These are phyloP conservation scores for Kuraishia molischiana DNA, from an alignment of 805 yeast species.

Conservation along the genomic window DNA sequence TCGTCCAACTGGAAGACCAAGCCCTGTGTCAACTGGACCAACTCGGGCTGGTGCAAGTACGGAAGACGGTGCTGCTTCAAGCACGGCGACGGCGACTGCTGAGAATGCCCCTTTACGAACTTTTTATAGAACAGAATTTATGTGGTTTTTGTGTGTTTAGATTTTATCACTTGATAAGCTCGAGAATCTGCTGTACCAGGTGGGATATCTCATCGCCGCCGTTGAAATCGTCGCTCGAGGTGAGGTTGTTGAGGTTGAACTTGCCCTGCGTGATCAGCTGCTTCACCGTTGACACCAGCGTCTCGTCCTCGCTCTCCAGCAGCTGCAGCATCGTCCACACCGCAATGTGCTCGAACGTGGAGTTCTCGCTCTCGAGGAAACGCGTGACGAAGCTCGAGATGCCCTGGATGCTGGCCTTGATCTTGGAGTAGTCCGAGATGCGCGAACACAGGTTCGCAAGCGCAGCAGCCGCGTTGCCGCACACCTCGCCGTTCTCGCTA, in stretches of 20 bases:
- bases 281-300: slow-evolving; percentile 32
- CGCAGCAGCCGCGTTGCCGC: slow-evolving; percentile 98
- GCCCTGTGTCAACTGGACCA: slow-evolving; percentile 83
- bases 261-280: slow-evolving; percentile 20
- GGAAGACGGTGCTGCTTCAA: slow-evolving; percentile 90
- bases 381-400: slow-evolving; percentile 73
- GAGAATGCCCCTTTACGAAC: neutral
- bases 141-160: neutral
- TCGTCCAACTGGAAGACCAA: slow-evolving; percentile 85
- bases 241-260: slow-evolving; percentile 20
- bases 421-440: slow-evolving; percentile 72
- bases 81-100: slow-evolving; percentile 43
- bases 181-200: slow-evolving; percentile 25
- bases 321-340: slow-evolving; percentile 93
- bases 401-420: slow-evolving; percentile 83
- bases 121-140: neutral
- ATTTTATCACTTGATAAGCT: slow-evolving; percentile 17
- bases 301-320: slow-evolving; percentile 73
- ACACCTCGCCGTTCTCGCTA: slow-evolving; percentile 84
- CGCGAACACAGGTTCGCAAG: slow-evolving; percentile 91
- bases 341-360: slow-evolving; percentile 96
- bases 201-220: slow-evolving; percentile 26
- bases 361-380: slow-evolving; percentile 74
- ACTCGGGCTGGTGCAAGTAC: slow-evolving; percentile 74
- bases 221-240: slow-evolving; percentile 21